A percentile compares a stretch with the other conserved stretches of the same genome.
Evolutionary conservation across 1,284 basidiomycete genomes (phyloP).

Genomic region (Pseudozyma thailandica): DNA sequence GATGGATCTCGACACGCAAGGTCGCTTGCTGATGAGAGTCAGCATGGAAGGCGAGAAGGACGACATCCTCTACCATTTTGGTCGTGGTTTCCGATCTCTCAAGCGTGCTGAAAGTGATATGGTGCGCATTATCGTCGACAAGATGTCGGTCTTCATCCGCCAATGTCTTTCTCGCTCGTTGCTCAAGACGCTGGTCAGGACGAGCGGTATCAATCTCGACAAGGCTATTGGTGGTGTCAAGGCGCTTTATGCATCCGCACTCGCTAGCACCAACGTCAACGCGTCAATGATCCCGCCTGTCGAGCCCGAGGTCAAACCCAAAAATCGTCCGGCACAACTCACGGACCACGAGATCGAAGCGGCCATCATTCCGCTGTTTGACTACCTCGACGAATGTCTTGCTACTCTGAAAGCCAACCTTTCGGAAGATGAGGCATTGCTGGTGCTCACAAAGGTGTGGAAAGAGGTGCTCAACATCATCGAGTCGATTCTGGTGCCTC

Average conservation of each 20-base stretch:
- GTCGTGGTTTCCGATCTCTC: conserved; percentile 90
- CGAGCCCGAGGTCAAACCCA: conserved; percentile 47
- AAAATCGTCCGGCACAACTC: conserved; percentile 75
- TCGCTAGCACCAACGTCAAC: conserved; percentile 60
- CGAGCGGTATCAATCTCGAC: conserved; percentile 63
- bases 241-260: conserved; percentile 63
- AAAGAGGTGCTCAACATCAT: conserved; percentile 91
- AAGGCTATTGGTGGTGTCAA: conserved; percentile 66
- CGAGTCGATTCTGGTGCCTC: conserved; percentile 89
- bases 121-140: conserved; percentile 95
- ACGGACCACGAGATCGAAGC: conserved; percentile 94
- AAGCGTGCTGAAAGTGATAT: conserved; percentile 96
- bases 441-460: conserved; percentile 94
- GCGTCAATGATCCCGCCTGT: conserved; percentile 62
- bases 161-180: conserved; percentile 85
- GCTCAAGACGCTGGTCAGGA: conserved; percentile 70
- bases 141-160: conserved; percentile 95
- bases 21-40: conserved; percentile 84
- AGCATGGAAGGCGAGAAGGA: conserved; percentile 99
- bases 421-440: conserved; percentile 76
- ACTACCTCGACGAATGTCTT: conserved; percentile 95
- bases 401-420: conserved; percentile 90
- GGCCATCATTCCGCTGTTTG: conserved; percentile 90
- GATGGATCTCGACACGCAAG: conserved; percentile 88
- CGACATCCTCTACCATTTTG: conserved; percentile 97